Evolutionary conservation across 768 basidiomycete genomes (phyloP).

Genomic region (Mycena sanguinolenta): DNA sequence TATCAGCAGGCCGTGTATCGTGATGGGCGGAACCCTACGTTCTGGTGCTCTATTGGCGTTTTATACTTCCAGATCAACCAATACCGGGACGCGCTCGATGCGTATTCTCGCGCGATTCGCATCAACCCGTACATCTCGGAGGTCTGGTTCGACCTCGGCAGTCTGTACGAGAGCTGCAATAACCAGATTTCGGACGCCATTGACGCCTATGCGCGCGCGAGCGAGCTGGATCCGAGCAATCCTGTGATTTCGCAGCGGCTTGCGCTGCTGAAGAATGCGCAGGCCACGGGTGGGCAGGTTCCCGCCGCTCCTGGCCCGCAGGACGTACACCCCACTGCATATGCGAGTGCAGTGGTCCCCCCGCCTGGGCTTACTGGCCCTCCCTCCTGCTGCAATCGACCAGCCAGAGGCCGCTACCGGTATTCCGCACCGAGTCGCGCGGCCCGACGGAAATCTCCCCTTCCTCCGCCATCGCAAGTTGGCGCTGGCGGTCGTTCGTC

Average conservation of each 20-base stretch:
- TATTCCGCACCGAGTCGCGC: constrained; percentile 77
- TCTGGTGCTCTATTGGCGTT: constrained; percentile 99
- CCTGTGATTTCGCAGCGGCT: constrained; percentile 85
- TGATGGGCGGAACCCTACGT: constrained; percentile 98
- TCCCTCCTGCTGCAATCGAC: constrained; percentile 72
- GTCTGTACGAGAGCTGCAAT: constrained; percentile 97
- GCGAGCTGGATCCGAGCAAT: constrained; percentile 93
- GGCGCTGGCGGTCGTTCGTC: constrained; percentile 60
- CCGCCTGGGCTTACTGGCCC: constrained; percentile 79
- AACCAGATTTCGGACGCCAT: constrained; percentile 99
- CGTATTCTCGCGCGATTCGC: constrained; percentile 97
- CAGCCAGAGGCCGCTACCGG: constrained; percentile 62
- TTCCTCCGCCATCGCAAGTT: constrained; percentile 73
- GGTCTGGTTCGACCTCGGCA: constrained; percentile 98
- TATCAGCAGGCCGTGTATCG: constrained; percentile 99
- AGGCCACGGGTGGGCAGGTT: constrained; percentile 78
- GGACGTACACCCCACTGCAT: constrained; percentile 96
- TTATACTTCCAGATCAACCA: constrained; percentile 99
- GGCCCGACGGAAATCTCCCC: constrained; percentile 68
- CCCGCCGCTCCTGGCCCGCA: constrained; percentile 93
- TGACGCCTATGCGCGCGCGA: constrained; percentile 96
- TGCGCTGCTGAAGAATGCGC: constrained; percentile 82
- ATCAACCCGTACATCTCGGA: constrained; percentile 98
- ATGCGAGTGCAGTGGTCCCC: constrained; percentile 82
- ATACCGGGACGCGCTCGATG: constrained; percentile 98